A percentile compares a stretch with the other conserved stretches of the same genome.
Conservation (phyloP, 768 basidiomycete species). For the Amanita brunnescens region DNA sequence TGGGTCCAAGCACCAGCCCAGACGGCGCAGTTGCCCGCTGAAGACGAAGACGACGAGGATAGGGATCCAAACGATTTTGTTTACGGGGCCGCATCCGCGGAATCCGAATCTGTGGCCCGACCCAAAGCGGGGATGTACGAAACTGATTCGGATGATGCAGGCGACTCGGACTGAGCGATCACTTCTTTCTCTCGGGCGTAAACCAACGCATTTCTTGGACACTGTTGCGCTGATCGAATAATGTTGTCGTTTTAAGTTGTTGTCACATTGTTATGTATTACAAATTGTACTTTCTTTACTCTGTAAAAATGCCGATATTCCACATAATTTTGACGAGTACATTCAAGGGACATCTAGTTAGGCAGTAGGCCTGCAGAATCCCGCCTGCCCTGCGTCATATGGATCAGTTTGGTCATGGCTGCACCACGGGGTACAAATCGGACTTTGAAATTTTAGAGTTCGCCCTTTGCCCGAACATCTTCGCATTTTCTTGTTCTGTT, state of each 20-base stretch:
- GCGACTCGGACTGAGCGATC: neutral
- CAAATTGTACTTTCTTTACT: neutral
- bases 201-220: neutral
- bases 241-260: neutral
- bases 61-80: conserved; percentile 23
- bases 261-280: neutral
- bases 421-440: conserved; percentile 29
- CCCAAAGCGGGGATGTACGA: conserved; percentile 1
- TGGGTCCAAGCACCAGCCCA: neutral
- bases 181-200: neutral
- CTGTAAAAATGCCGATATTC: neutral
- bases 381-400: too few relatives aligned
- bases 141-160: conserved; percentile 2
- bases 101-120: neutral
- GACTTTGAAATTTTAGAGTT: conserved; percentile 34
- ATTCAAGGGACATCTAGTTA: neutral
- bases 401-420: neutral
- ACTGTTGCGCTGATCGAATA: neutral
- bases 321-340: neutral
- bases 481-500: conserved; percentile 38
- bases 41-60: conserved; percentile 21
- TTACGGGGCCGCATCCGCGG: neutral
- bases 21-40: neutral
- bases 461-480: conserved; percentile 30
- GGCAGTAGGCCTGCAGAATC: too few relatives aligned